Evolutionary conservation across 1,284 basidiomycete species (phyloP), one percentile per base, ranked within the genome.

Genomic region (Pascua sp.): DNA sequence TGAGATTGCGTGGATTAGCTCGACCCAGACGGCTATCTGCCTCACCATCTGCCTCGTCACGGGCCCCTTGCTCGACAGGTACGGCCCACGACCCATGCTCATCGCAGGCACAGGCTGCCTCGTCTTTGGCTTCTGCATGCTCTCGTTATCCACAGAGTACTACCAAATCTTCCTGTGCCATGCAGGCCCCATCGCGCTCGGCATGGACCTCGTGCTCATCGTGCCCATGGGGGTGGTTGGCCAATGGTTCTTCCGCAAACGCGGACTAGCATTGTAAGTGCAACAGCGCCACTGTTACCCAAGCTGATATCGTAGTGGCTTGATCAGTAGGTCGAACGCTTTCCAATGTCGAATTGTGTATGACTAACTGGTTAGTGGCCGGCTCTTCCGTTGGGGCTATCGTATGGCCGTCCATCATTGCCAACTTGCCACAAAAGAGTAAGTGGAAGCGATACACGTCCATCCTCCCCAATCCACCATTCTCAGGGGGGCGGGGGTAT

Each of bases 401-500:
- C 24, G 49, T 66, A 7, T 73, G 69, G 69, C 71, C 69, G 7
- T 16, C 68, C 8, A 54, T 73, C 10, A 57, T 68, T 24, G 68
- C 69, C 16, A 68, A 71, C 42, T 50, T 67, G 7, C 68, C 69
- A 1, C 45, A 15, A 12, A 50, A 12, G 3, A 42, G 16, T 49
- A 15, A 8, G 47, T 49, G 4, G n/a, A 13, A n/a, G 3, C 24
- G 24, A 11, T 36, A 11, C 4, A 11, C 16, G 36, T 32, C 24
- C 7, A 32, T 32, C 3, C 24, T 32, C 45, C 55, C n/a, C n/a
- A n/a, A n/a, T n/a, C n/a, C n/a, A n/a, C n/a, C n/a, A n/a, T n/a
- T n/a, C 50, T 58, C 45, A n/a, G n/a, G n/a, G n/a, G n/a, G 58
- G 69, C 67, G 69, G 49, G 70, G 70, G 18, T 72, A 68, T 44